Evolutionary conservation across 176 grass and related monocot genomes (phyloP).

Genomic region (Tuctoria greenei): DNA sequence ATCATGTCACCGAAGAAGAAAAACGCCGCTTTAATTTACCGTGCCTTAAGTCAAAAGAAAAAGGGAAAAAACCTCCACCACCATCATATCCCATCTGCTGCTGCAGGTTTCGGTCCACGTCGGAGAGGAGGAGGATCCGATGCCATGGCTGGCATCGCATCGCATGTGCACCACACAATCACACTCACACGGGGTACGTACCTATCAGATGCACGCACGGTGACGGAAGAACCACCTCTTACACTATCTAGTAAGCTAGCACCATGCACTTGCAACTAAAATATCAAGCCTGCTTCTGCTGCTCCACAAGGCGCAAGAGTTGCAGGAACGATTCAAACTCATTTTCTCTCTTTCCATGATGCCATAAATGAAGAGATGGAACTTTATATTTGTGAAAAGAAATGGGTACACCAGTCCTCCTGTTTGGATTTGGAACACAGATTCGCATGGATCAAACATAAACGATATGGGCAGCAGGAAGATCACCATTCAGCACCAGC

Average conservation of each 20-base stretch:
- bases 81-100: not conserved
- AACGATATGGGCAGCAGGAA: not conserved
- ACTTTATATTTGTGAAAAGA: too few species aligned
- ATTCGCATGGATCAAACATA: not conserved
- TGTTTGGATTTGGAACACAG: not conserved
- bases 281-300: not conserved
- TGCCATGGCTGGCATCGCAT: not conserved
- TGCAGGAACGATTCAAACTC: not conserved
- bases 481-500: not conserved
- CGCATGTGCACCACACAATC: constrained; percentile 37
- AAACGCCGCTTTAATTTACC: not conserved
- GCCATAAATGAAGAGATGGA: not conserved
- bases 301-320: not conserved
- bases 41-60: constrained; percentile 18
- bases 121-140: constrained; percentile 13
- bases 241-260: too few species aligned
- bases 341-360: not conserved
- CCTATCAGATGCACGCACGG: not conserved
- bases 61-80: not conserved
- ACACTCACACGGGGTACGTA: too few species aligned
- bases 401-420: not conserved
- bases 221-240: not conserved
- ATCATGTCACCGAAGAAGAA: not conserved
- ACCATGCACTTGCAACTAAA: too few species aligned
- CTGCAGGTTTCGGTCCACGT: not conserved